Evolutionary conservation across 768 basidiomycete species (phyloP), one percentile per base, ranked within the genome.

Genomic region (Cyathus striatus): DNA sequence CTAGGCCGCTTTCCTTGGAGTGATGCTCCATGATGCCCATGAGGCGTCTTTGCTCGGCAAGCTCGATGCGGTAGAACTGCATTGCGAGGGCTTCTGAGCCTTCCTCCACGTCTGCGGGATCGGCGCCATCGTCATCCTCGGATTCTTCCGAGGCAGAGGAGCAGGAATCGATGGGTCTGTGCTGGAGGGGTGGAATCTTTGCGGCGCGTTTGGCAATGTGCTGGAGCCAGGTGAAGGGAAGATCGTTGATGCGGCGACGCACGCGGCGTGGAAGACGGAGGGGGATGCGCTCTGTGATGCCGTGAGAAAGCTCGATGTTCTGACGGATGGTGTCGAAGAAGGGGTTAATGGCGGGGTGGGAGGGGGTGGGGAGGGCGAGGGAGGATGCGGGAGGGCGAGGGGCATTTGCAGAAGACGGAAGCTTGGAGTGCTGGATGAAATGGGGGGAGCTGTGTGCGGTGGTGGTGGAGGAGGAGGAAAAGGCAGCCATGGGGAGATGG

Each of bases 311-410:
- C 64, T 96, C 92, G 2, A 81, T 59, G 52, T 91, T 90, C 63
- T 92, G 89, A 27, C 88, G 82, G 53, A 98, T 88, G 53, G 87
- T 85, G 62, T 98, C 94, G 52, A 90, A 97, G 68, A 98, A 98
- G 7, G 95, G 95, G 59, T 95, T 97, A 51, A 73, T 80, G n/a
- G n/a, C n/a, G n/a, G n/a, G n/a, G n/a, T n/a, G n/a, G n/a, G n/a
- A n/a, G n/a, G n/a, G n/a, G n/a, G n/a, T n/a, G n/a, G n/a, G n/a
- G n/a, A n/a, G n/a, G n/a, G n/a, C n/a, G n/a, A n/a, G n/a, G n/a
- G n/a, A n/a, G n/a, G n/a, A n/a, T n/a, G n/a, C n/a, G n/a, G n/a
- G n/a, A n/a, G n/a, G n/a, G n/a, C n/a, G n/a, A n/a, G n/a, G n/a
- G n/a, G n/a, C n/a, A n/a, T n/a, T n/a, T n/a, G n/a, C n/a, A n/a